Evolutionary conservation across 2,329 filamentous ascomycete species (phyloP), one percentile per base, ranked within the genome.

Genomic region (Madurella fahalii): DNA sequence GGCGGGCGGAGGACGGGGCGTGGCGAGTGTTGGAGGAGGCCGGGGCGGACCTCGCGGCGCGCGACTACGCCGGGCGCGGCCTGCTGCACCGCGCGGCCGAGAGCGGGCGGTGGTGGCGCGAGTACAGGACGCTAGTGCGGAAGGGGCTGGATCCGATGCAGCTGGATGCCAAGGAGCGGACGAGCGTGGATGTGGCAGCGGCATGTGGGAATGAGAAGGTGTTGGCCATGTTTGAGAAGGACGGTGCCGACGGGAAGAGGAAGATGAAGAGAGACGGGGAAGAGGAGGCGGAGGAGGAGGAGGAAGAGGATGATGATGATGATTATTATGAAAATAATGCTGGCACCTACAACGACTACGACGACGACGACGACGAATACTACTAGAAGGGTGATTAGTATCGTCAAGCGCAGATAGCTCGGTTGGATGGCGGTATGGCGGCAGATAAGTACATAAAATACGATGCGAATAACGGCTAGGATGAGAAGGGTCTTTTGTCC

Each of bases 171-270:
- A 53, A 51, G 37, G 61, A 66, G 34, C 61, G 64, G 58, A 70
- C 66, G 13, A 54, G 67, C 13, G 58, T 71, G 41, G 69, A 72
- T 61, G 63, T 68, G 1, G 71, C 71, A 15, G 69, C 67, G 18
- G 67, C 66, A 11, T 65, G 56, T 51, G 61, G 58, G 9, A 68
- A 68, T 9, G 40, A 53, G n/a, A 50, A 49, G 1, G 57, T 69
- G 7, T 39, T 72, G 48, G 58, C 51, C 13, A 15, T 71, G n/a
- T 71, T 71, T 59, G 59, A 64, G 46, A 47, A 31, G 53, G 51
- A 50, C 34, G 48, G 41, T 2, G 25, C 25, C 25, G 7, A 25
- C 25, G 54, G 50, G 4, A 52, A 37, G n/a, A 52, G 34, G n/a
- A 58, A 40, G 31, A 80, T 74, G 8, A 25, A 5, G 9, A 12